These are phyloP conservation scores for Byssothecium circinans DNA, from an alignment of 2,329 filamentous ascomycete genomes.

Conservation along the genomic window DNA sequence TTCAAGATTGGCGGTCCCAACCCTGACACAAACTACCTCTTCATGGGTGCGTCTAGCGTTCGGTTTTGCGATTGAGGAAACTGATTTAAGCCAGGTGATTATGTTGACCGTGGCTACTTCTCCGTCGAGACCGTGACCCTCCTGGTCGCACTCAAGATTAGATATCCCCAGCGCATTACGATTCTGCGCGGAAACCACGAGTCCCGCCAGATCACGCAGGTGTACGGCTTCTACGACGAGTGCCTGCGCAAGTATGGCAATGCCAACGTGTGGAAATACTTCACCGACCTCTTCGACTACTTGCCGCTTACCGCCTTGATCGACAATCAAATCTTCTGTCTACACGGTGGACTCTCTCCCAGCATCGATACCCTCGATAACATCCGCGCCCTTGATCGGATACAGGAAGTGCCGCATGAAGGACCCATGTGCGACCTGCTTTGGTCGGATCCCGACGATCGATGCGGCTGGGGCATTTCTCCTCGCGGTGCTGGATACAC, in stretches of 20 bases:
- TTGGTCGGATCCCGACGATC: conserved; percentile 90
- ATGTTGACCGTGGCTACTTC: conserved; percentile 97
- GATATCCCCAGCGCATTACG: conserved; percentile 96
- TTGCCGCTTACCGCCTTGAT: conserved; percentile 73
- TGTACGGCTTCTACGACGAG: conserved; percentile 98
- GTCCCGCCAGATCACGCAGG: conserved; percentile 93
- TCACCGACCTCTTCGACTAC: conserved; percentile 78
- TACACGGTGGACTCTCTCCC: conserved; percentile 71
- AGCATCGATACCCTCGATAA: conserved; percentile 76
- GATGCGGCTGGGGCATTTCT: conserved; percentile 94
- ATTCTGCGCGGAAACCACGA: conserved; percentile 95
- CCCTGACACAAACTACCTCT: conserved; percentile 98
- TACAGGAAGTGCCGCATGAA: conserved; percentile 75
- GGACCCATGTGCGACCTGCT: conserved; percentile 77
- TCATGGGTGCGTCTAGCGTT: conserved; percentile 71
- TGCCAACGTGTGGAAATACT: conserved; percentile 77
- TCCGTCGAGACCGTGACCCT: conserved; percentile 96
- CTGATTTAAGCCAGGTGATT: conserved; percentile 66
- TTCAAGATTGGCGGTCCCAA: conserved; percentile 99
- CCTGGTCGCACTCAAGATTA: conserved; percentile 92
- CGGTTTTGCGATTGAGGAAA: neutral
- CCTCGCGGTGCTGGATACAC: conserved; percentile 93
- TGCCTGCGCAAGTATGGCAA: conserved; percentile 92
- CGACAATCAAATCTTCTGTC: conserved; percentile 72
- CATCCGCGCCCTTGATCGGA: conserved; percentile 54